These are phyloP conservation scores for Setaria italica DNA, from an alignment of 202 grass and related monocot species.

Conservation along the genomic window DNA sequence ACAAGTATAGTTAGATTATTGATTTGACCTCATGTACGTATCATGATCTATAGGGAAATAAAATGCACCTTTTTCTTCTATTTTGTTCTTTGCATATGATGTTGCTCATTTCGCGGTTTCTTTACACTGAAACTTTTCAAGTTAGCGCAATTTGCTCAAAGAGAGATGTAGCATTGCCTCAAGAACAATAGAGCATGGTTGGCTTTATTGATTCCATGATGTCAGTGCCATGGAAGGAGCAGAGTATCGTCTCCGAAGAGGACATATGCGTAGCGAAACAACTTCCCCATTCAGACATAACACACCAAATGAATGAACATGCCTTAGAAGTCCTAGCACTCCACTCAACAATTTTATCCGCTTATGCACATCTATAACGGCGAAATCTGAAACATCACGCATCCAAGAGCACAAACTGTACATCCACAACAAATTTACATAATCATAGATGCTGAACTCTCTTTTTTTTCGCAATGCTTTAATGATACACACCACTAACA, in stretches of 20 bases:
- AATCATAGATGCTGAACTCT: neutral
- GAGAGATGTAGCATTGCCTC: neutral
- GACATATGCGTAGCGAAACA: neutral
- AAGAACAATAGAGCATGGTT: neutral
- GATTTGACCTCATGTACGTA: neutral
- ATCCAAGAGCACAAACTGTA: neutral
- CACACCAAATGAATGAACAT: conserved; percentile 37
- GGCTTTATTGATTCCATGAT: conserved; percentile 13
- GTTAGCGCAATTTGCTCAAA: neutral
- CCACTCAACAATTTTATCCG: neutral
- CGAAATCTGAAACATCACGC: neutral
- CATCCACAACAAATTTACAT: neutral
- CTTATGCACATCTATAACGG: neutral
- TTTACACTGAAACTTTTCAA: neutral
- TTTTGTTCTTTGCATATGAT: neutral
- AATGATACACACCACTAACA: neutral
- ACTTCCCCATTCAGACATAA: conserved; percentile 3
- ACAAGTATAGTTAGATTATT: neutral
- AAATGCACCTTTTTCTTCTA: neutral
- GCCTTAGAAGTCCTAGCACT: neutral
- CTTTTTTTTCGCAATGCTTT: neutral
- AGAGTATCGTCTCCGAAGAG: conserved; percentile 20
- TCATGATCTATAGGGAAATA: neutral
- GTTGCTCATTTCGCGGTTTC: neutral
- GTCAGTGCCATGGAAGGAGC: conserved; percentile 16